Conservation (phyloP, 345 rosid genomes). For the Pseudoturritis turrita region DNA sequence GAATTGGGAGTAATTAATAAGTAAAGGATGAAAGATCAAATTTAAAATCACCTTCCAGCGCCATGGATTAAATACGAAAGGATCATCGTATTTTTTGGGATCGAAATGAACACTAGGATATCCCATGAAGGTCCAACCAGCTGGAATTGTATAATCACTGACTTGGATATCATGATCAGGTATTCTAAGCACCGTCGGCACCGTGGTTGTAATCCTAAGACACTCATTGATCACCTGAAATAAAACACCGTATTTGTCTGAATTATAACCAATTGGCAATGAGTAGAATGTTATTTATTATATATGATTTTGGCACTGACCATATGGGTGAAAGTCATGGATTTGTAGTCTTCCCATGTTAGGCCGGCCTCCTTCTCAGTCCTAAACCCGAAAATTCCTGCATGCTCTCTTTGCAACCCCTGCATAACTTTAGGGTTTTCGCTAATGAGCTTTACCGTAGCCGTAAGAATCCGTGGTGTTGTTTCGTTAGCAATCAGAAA, state of each 20-base stretch:
- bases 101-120: slow-evolving; percentile 1
- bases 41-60: slow-evolving; percentile 6
- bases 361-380: not conserved
- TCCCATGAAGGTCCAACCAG: slow-evolving; percentile 16
- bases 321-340: slow-evolving; percentile 29
- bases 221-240: slow-evolving; percentile 19
- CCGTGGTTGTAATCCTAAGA: slow-evolving; percentile 10
- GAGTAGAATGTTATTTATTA: not conserved
- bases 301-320: not conserved
- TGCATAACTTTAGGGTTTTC: slow-evolving; percentile 7
- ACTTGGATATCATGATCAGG: not conserved
- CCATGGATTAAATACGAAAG: slow-evolving; percentile 18
- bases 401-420: slow-evolving; percentile 18
- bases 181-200: not conserved
- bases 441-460: slow-evolving; percentile 2
- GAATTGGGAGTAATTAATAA: not conserved
- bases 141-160: slow-evolving; percentile 3
- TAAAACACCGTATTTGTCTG: not conserved
- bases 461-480: not conserved
- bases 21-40: not conserved
- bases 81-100: slow-evolving; percentile 7
- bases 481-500: slow-evolving; percentile 16
- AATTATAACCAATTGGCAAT: not conserved
- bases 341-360: slow-evolving; percentile 24
- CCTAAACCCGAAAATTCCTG: not conserved